Evolutionary conservation across 176 grass and related monocot species (phyloP), one percentile per base, ranked within the genome.

Genomic region (Puya raimondii): DNA sequence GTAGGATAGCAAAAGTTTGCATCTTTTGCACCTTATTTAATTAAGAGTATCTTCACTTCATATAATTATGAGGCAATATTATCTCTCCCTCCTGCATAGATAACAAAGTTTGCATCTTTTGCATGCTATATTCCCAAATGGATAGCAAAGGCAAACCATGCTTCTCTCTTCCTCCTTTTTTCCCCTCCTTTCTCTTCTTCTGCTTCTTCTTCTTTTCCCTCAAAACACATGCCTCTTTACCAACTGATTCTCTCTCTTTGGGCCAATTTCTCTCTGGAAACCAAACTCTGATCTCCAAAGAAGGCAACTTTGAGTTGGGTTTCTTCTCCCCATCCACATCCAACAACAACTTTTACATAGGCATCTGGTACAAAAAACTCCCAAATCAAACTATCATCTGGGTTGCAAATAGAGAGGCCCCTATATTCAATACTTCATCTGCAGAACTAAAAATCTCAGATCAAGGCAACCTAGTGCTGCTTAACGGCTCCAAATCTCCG

Each of bases 301-400:
- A 64, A 15, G 79, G 74, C 64, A 78, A 66, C 0, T 71, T 78
- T 54, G 20, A 71, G 71, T 61, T 75, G 2, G 51, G 75, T 56
- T 86, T 82, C 66, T 86, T 79, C 75, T 67, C 76, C 13, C 51
- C 70, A 65, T 78, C 74, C 61, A 82, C 65, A 57, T 64, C 57
- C 71, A 33, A 22, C 63, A 80, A 80, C 26, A 52, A 80, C 74
- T 42, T 42, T 42, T 86, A 83, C 73, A 13, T 80, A 9, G 87
- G 79, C 56, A 75, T 90, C 71, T 90, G 87, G 87, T 90, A 77
- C 80, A 83, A 80, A 21, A 70, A 65, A 11, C 65, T 83, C 63
- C 68, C 63, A 11, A 74, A 3, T 3, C 72, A 6, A n/a, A 82
- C 72, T 1, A 50, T 77, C 33, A 2, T 79, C 15, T 90, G 83